Conservation (phyloP, 305 asterid species). For the Fraxinus latifolia region DNA sequence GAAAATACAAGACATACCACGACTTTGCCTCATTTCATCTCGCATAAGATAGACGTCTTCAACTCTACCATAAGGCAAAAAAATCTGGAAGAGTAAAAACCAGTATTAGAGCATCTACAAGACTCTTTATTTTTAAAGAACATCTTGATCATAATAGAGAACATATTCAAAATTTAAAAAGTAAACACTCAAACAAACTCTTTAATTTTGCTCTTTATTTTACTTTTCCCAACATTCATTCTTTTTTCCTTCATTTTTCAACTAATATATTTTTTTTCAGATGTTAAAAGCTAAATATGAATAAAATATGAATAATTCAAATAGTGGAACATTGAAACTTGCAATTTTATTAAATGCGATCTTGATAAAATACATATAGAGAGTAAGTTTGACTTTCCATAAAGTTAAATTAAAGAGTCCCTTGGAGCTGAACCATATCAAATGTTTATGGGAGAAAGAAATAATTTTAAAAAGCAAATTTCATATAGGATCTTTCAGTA, state of each 20-base stretch:
- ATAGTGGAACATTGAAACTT: neutral
- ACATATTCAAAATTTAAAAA: neutral
- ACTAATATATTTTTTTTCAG: neutral
- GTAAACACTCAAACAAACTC: neutral
- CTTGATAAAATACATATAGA: neutral
- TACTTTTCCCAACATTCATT: neutral
- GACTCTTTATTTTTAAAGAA: neutral
- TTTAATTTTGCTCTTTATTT: neutral
- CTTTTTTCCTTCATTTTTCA: neutral
- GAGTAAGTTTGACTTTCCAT: neutral
- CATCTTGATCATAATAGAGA: neutral
- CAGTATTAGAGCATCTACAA: slow-evolving; percentile 10
- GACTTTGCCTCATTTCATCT: slow-evolving; percentile 95
- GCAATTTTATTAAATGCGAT: neutral
- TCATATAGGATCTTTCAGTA: neutral
- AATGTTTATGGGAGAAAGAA: neutral
- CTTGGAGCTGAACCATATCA: neutral
- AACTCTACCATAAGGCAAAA: slow-evolving; percentile 80
- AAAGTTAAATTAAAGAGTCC: neutral
- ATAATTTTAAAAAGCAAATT: neutral
- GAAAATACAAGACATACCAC: slow-evolving; percentile 58
- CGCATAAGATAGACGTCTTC: slow-evolving; percentile 99
- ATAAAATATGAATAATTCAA: neutral
- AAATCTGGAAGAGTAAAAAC: slow-evolving; percentile 54
- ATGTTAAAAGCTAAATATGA: neutral